phyloP scores from a whole-genome alignment of 495 filamentous ascomycete species.

The Penicillium crystallinum region DNA sequence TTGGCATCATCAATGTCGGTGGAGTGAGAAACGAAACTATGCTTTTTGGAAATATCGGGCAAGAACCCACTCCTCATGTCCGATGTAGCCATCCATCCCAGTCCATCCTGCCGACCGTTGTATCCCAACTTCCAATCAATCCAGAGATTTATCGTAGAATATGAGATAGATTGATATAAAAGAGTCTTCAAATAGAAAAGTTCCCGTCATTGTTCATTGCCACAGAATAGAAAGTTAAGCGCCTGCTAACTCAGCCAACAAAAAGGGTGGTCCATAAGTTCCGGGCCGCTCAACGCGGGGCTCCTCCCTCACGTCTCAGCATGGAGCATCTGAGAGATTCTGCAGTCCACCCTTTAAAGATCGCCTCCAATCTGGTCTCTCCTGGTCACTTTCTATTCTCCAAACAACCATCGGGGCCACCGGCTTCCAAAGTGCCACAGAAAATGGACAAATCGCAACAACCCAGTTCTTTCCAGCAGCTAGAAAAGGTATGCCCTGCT shows the following conservation, averaged over 20 bases:
- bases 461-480: conserved; percentile 95
- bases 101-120: conserved; percentile 33
- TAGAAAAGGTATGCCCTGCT: conserved; percentile 64
- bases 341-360: conserved; percentile 25
- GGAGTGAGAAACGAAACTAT: conserved; percentile 73
- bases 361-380: conserved; percentile 33
- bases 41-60: conserved; percentile 52
- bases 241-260: conserved; percentile 3
- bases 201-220: not conserved
- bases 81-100: conserved; percentile 39
- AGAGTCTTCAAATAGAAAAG: not conserved
- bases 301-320: conserved; percentile 23
- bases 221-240: not conserved
- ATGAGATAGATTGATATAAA: not conserved
- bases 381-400: conserved; percentile 36
- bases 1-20: conserved; percentile 79
- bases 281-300: conserved; percentile 20
- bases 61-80: conserved; percentile 21
- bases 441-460: conserved; percentile 85
- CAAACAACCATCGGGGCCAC: conserved; percentile 12
- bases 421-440: conserved; percentile 4
- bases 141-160: not conserved
- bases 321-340: conserved; percentile 23
- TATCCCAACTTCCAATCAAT: conserved; percentile 24
- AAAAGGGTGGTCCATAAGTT: conserved; percentile 13